Evolutionary conservation across 2,329 filamentous ascomycete species (phyloP).

Genomic region (Sclerotinia minor): DNA sequence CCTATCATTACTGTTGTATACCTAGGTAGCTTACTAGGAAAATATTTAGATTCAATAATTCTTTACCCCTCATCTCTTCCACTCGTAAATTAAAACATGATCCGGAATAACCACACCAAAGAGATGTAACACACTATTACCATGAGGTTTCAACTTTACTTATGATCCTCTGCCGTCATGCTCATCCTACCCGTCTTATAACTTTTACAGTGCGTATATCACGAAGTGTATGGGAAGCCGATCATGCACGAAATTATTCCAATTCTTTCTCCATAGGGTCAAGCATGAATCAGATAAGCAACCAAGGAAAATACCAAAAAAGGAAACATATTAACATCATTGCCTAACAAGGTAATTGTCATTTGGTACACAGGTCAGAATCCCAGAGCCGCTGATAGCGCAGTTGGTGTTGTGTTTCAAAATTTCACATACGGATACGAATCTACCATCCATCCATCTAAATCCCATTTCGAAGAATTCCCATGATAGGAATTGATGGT

Average conservation of each 20-base stretch:
- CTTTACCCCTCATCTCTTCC: neutral
- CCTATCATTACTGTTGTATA: no score
- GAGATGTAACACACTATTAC: no score
- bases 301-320: neutral
- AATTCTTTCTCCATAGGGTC: neutral
- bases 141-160: no score
- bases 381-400: constrained; percentile 1
- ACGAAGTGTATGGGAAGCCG: neutral
- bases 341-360: neutral
- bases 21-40: no score
- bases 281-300: neutral
- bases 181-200: neutral
- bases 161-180: neutral
- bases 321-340: neutral
- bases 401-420: constrained; percentile 11
- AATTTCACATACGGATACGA: constrained; percentile 4
- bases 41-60: neutral
- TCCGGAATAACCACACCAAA: neutral
- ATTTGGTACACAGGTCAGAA: constrained; percentile 2
- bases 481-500: constrained; percentile 1
- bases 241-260: neutral
- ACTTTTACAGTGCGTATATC: constrained; percentile 1
- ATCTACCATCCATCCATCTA: neutral
- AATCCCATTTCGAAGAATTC: neutral
- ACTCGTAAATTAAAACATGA: neutral